Evolutionary conservation across 2,329 filamentous ascomycete genomes (phyloP).

Genomic region (Pseudogymnoascus sp.): DNA sequence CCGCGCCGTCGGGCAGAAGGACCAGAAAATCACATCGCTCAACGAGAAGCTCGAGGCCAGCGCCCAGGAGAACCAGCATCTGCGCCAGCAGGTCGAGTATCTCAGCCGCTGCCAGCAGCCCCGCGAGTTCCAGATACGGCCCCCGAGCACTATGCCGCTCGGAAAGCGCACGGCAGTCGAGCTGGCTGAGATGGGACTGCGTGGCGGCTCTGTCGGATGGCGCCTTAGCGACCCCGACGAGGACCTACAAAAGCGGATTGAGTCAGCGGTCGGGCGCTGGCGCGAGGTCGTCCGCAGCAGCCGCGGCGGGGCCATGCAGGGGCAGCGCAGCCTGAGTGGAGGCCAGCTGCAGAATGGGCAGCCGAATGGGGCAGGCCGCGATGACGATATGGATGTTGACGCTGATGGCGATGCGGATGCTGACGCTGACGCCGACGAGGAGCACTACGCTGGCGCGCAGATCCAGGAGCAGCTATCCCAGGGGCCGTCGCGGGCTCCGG

Average conservation of each 20-base stretch:
- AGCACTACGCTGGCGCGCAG: neutral
- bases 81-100: slow-evolving; percentile 51
- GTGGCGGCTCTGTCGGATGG: slow-evolving; percentile 36
- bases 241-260: slow-evolving; percentile 43
- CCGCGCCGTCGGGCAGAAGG: slow-evolving; percentile 47
- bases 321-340: slow-evolving; percentile 38
- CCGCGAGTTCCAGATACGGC: slow-evolving; percentile 46
- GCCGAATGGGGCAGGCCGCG: slow-evolving; percentile 27
- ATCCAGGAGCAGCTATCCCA: neutral
- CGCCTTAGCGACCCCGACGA: slow-evolving; percentile 42
- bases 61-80: slow-evolving; percentile 45
- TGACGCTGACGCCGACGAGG: neutral
- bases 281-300: slow-evolving; percentile 50
- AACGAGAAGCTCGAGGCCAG: slow-evolving; percentile 37
- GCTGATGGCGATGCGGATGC: slow-evolving; percentile 15
- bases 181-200: slow-evolving; percentile 38
- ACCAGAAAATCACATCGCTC: slow-evolving; percentile 41
- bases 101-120: slow-evolving; percentile 51
- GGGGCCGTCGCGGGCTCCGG: neutral
- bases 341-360: slow-evolving; percentile 21
- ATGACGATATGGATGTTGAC: slow-evolving; percentile 10
- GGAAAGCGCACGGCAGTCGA: slow-evolving; percentile 40
- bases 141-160: slow-evolving; percentile 44
- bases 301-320: slow-evolving; percentile 39
- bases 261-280: slow-evolving; percentile 52